Evolutionary conservation across 2,329 filamentous ascomycete genomes (phyloP).

Genomic region (Trichoderma lentiforme): DNA sequence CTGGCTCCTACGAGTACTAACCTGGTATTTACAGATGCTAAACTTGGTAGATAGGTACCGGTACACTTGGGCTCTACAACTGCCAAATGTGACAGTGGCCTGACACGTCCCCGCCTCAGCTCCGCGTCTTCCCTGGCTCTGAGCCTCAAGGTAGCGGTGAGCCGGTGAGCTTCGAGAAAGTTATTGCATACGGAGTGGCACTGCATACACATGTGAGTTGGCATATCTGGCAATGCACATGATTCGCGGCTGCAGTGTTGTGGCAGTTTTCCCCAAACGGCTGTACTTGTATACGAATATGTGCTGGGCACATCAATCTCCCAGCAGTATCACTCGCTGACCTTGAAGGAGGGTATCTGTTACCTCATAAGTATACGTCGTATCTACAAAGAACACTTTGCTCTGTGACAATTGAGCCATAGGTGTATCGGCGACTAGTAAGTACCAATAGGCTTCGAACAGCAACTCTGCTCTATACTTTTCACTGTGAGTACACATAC

Average conservation of each 20-base stretch:
- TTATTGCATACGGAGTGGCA: not conserved
- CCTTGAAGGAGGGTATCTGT: not conserved
- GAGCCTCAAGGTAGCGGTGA: conserved; percentile 8
- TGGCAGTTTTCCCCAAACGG: not conserved
- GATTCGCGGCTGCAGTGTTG: not conserved
- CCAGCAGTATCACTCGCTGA: not conserved
- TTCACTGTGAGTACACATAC: not conserved
- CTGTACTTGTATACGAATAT: not conserved
- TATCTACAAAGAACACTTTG: not conserved
- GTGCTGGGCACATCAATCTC: not conserved
- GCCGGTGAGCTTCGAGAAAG: conserved; percentile 11
- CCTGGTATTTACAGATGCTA: not conserved
- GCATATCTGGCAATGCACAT: not conserved
- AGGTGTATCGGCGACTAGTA: not conserved
- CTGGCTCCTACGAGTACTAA: not conserved
- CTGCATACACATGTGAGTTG: not conserved
- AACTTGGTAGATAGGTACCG: not conserved
- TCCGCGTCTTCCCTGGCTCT: not conserved
- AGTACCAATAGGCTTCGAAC: not conserved
- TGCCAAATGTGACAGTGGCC: conserved; percentile 1
- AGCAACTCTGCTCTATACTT: not conserved
- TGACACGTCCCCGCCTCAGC: conserved; percentile 3
- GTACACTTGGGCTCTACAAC: not conserved
- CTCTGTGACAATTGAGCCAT: not conserved
- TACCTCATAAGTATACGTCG: not conserved